Evolutionary conservation across 2,329 filamentous ascomycete genomes (phyloP).

Genomic region (Xylariales sp.): DNA sequence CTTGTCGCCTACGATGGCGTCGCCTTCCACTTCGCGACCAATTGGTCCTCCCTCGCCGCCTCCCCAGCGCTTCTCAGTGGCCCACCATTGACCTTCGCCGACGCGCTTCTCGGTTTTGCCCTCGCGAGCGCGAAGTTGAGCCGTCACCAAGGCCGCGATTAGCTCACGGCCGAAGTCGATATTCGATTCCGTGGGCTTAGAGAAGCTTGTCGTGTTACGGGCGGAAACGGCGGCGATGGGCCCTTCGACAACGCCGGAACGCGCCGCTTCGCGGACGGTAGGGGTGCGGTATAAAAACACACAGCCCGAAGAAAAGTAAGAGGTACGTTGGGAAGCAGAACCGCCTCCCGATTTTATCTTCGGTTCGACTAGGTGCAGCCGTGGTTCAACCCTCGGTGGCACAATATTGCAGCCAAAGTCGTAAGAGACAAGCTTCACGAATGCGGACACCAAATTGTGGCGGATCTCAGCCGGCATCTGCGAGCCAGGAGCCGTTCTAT

Average conservation of each 20-base stretch:
- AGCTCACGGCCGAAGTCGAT: slow-evolving; percentile 72
- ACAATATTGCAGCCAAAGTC: slow-evolving; percentile 73
- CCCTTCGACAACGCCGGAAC: slow-evolving; percentile 69
- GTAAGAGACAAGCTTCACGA: slow-evolving; percentile 73
- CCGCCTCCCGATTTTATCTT: slow-evolving; percentile 1
- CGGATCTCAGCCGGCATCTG: slow-evolving; percentile 70
- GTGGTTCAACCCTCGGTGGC: slow-evolving; percentile 67
- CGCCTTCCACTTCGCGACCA: slow-evolving; percentile 68
- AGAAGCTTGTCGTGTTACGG: slow-evolving; percentile 66
- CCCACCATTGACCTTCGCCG: slow-evolving; percentile 72
- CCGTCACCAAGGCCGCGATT: slow-evolving; percentile 69
- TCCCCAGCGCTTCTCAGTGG: slow-evolving; percentile 70
- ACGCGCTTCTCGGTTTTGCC: slow-evolving; percentile 66
- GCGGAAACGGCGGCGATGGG: slow-evolving; percentile 71
- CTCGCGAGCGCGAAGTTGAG: slow-evolving; percentile 71
- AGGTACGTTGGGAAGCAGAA: slow-evolving; percentile 52
- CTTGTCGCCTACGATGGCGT: slow-evolving; percentile 59
- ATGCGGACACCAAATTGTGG: slow-evolving; percentile 67
- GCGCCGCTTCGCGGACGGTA: slow-evolving; percentile 68
- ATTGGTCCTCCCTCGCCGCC: slow-evolving; percentile 72
- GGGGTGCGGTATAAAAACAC: slow-evolving; percentile 71
- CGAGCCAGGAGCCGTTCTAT: slow-evolving; percentile 63
- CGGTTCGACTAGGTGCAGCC: slow-evolving; percentile 62
- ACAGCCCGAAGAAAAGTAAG: slow-evolving; percentile 69
- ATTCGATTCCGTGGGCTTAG: slow-evolving; percentile 63